A percentile compares a stretch with the other conserved stretches of the same genome.
These are phyloP conservation scores for Phytopythium chamaehyphon DNA, from an alignment of 352 stramenopile genomes.

Conservation along the genomic window DNA sequence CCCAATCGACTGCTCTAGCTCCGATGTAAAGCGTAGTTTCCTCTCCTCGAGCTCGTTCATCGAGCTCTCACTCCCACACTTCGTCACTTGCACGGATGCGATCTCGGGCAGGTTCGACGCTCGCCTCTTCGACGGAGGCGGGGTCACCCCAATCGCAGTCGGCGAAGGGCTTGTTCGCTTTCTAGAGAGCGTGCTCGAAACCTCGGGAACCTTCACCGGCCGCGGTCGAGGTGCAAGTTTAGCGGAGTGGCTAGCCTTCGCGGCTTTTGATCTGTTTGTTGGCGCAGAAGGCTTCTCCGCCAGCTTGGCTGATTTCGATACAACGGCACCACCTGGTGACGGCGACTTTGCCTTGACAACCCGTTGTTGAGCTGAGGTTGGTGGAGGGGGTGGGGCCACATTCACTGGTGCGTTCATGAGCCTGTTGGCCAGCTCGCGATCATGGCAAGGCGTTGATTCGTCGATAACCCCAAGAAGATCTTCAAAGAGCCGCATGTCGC, in stretches of 20 bases:
- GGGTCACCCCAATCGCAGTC: no score
- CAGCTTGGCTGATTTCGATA: no score
- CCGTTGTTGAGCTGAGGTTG: background rate
- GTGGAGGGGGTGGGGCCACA: conserved; percentile 4
- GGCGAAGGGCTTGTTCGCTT: background rate
- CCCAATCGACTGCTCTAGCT: conserved; percentile 1
- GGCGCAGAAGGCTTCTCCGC: background rate
- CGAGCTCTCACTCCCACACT: background rate
- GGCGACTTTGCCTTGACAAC: background rate
- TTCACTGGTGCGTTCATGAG: background rate
- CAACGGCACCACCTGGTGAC: background rate
- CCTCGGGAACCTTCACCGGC: background rate
- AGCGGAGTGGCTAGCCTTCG: background rate
- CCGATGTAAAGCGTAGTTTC: background rate
- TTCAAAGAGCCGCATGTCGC: conserved; percentile 49
- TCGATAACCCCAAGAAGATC: conserved; percentile 33
- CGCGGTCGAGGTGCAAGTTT: background rate
- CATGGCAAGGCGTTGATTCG: conserved; percentile 8
- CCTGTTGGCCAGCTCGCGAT: background rate
- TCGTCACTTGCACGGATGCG: background rate
- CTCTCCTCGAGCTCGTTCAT: background rate
- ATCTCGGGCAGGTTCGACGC: background rate
- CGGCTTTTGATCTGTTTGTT: background rate
- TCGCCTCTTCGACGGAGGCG: no score
- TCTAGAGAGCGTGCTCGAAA: background rate